Evolutionary conservation across 768 basidiomycete genomes (phyloP), one percentile per base, ranked within the genome.

Genomic region (Pulveroboletus sp.): DNA sequence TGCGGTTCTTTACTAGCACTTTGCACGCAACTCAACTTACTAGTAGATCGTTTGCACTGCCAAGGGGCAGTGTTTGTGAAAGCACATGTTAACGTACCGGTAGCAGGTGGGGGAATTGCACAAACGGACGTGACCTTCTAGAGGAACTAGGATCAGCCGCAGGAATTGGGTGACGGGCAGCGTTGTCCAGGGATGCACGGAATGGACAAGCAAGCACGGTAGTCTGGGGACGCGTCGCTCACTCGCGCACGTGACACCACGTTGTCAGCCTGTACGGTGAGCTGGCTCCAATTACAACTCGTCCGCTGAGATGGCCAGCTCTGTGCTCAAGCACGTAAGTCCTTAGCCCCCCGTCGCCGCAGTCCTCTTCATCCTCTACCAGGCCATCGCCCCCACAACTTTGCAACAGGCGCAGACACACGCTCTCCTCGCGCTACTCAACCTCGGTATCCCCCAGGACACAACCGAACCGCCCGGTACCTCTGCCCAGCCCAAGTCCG

Each of bases 371-470:
- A 68, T 47, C 68, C 65, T 57, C 57, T 59, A 28, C 46, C 53
- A 77, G 63, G 69, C 67, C 31, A 67, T 72, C 43, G 62, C 78
- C 8, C 64, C 78, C 37, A 64, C 73, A 39, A 89, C 91, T 3
- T 77, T 99, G 41, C 92, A 96, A 60, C 85, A 92, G 65, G 79
- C 84, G 4, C 96, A 98, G 71, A 93, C 92, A 13, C 76, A 79
- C 55, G 87, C 93, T 3, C 75, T 99, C 33, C 79, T 94, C 26
- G 78, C 84, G 13, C 73, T 99, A 27, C 82, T 99, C 57, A 94
- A 91, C 67, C 81, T 97, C 58, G 92, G 93, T 65, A 1, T 24
- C 30, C 26, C 53, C 27, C 57, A 56, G 33, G 75, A 80, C 35
- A 73, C 84, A 13, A 57, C 67, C 5, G 50, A 40, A 6, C 18